Evolutionary conservation across 192 early-diverging fungal species (phyloP).

Genomic region (Chytriomyces hyalinus): DNA sequence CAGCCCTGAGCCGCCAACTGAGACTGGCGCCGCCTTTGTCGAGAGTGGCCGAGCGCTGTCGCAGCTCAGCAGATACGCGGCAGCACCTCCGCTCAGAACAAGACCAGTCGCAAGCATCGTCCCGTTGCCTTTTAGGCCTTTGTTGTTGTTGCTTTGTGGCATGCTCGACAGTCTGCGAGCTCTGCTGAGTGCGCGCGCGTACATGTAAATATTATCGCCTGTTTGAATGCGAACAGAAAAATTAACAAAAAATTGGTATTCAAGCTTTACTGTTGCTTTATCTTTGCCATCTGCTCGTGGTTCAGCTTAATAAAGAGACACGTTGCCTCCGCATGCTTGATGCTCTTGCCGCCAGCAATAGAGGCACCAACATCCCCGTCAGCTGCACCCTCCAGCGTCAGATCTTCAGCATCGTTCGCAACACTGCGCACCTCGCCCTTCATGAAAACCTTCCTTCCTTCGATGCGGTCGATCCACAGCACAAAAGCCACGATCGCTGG

Average conservation of each 20-base stretch:
- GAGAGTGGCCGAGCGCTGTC: not conserved
- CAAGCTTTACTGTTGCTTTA: not conserved
- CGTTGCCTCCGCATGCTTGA: slow-evolving; percentile 29
- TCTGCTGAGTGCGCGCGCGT: not conserved
- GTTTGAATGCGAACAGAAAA: not conserved
- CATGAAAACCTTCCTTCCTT: slow-evolving; percentile 35
- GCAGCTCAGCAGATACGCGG: not conserved
- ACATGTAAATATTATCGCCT: not conserved
- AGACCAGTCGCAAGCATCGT: not conserved
- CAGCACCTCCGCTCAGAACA: not conserved
- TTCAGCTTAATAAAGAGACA: slow-evolving; percentile 26
- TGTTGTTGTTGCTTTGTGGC: not conserved
- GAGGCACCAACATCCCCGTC: not conserved
- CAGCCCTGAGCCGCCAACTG: slow-evolving; percentile 12
- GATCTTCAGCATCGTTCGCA: not conserved
- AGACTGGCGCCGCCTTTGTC: not conserved
- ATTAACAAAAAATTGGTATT: not conserved
- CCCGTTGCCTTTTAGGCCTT: not conserved
- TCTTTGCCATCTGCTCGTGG: slow-evolving; percentile 1
- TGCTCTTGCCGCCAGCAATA: not conserved
- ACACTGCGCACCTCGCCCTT: slow-evolving; percentile 18
- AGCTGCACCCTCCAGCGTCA: not conserved
- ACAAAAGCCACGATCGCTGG: slow-evolving; percentile 17
- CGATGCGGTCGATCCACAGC: slow-evolving; percentile 26
- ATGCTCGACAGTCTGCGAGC: too few species aligned